Evolutionary conservation across 2,329 filamentous ascomycete genomes (phyloP).

Genomic region (Penicillium sp.): DNA sequence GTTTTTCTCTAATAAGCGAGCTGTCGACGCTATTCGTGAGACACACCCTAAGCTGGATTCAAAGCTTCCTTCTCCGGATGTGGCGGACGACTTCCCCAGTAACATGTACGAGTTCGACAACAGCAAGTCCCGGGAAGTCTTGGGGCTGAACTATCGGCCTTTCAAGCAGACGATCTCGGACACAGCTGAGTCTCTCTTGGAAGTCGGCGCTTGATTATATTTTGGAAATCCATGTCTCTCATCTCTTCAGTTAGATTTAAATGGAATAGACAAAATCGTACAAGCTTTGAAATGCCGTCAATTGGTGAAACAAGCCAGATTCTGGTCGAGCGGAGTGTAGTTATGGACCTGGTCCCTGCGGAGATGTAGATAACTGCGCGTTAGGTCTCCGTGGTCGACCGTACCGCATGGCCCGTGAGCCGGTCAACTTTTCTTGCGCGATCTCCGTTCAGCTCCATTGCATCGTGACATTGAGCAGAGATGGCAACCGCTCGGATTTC

Average conservation of each 20-base stretch:
- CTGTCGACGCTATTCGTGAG: conserved; percentile 45
- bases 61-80: conserved; percentile 41
- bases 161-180: conserved; percentile 41
- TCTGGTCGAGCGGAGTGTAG: background rate
- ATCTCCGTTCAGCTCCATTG: conserved; percentile 17
- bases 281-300: background rate
- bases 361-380: conserved; percentile 17
- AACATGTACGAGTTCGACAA: conserved; percentile 40
- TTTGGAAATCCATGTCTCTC: background rate
- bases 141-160: conserved; percentile 43
- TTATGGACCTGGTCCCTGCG: no score
- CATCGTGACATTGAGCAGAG: conserved; percentile 26
- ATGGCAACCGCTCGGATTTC: conserved; percentile 53
- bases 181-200: conserved; percentile 37
- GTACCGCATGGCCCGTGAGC: conserved; percentile 28
- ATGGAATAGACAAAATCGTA: background rate
- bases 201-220: conserved; percentile 28
- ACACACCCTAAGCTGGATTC: conserved; percentile 44
- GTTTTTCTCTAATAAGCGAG: conserved; percentile 43
- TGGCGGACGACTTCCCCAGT: conserved; percentile 30
- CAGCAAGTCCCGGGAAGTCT: conserved; percentile 40
- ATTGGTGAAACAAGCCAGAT: background rate
- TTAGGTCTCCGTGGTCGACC: conserved; percentile 20
- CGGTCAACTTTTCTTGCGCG: conserved; percentile 36
- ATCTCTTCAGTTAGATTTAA: background rate